A percentile compares a stretch with the other conserved stretches of the same genome.
These are phyloP conservation scores for Filobasidium wieringae DNA, from an alignment of 768 basidiomycete genomes.

Conservation along the genomic window DNA sequence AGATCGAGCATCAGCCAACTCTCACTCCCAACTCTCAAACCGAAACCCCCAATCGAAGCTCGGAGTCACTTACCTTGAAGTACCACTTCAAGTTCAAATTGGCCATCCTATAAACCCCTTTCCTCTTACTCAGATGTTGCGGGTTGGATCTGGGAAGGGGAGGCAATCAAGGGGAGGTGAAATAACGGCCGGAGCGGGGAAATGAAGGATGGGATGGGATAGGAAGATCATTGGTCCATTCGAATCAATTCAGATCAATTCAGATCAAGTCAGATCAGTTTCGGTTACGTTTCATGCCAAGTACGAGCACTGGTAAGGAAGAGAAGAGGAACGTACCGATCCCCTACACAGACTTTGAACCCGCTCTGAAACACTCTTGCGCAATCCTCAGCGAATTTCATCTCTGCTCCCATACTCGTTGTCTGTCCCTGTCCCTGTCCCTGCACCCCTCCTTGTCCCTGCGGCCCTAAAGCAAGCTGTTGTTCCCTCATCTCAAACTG, in stretches of 20 bases:
- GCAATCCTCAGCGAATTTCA: constrained; percentile 59
- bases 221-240: too few species aligned
- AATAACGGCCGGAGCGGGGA: too few species aligned
- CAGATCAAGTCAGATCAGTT: too few species aligned
- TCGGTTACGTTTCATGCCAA: constrained; percentile 7
- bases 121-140: constrained; percentile 57
- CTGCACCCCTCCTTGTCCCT: too few species aligned
- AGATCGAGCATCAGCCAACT: background rate
- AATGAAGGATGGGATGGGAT: too few species aligned
- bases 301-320: background rate
- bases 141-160: constrained; percentile 1
- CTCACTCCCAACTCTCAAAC: background rate
- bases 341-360: constrained; percentile 77
- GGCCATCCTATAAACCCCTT: constrained; percentile 91
- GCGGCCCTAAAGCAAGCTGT: background rate
- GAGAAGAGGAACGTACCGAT: constrained; percentile 49
- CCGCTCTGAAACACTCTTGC: constrained; percentile 78
- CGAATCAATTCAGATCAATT: too few species aligned
- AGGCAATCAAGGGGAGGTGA: too few species aligned
- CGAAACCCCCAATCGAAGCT: background rate
- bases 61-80: constrained; percentile 74
- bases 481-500: constrained; percentile 13
- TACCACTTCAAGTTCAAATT: constrained; percentile 85
- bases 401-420: constrained; percentile 13
- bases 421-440: constrained; percentile 14